A percentile compares a stretch with the other conserved stretches of the same genome.
Conservation (phyloP, 2,329 filamentous ascomycete species). For the Colletotrichum siamense region DNA sequence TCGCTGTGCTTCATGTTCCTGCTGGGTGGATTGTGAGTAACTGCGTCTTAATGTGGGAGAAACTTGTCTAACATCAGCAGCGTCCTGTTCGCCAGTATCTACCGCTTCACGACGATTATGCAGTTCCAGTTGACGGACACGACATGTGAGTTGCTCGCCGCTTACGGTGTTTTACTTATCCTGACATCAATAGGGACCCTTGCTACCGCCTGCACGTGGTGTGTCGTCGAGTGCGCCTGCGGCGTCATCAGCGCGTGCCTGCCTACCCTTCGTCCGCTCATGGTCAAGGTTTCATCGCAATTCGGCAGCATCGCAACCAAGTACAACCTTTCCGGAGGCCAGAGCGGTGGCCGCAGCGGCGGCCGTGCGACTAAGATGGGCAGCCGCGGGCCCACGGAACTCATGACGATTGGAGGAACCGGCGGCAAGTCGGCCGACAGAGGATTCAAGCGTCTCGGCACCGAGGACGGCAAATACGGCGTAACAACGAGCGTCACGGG, state of each 20-base stretch:
- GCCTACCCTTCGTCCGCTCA: slow-evolving; percentile 43
- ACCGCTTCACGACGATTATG: slow-evolving; percentile 35
- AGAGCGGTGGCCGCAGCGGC: slow-evolving; percentile 4
- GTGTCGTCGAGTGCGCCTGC: slow-evolving; percentile 34
- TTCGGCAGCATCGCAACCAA: slow-evolving; percentile 15
- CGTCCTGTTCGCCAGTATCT: slow-evolving; percentile 12
- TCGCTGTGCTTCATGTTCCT: slow-evolving; percentile 33
- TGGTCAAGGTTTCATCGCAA: slow-evolving; percentile 8
- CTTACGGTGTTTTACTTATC: rapidly evolving
- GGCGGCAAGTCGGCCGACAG: slow-evolving; percentile 12
- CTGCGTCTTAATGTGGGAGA: neutral
- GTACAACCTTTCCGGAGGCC: slow-evolving; percentile 9
- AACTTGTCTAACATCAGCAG: neutral
- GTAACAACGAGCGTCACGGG: neutral
- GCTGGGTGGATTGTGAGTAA: slow-evolving; percentile 38
- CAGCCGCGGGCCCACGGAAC: slow-evolving; percentile 13
- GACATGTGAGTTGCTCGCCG: slow-evolving; percentile 2
- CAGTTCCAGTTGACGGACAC: slow-evolving; percentile 30
- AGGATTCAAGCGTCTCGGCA: slow-evolving; percentile 5
- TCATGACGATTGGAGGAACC: slow-evolving; percentile 8
- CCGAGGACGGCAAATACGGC: slow-evolving; percentile 6
- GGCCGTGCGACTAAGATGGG: neutral
- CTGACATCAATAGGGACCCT: slow-evolving; percentile 27
- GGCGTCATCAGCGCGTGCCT: slow-evolving; percentile 48
- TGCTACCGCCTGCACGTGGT: slow-evolving; percentile 35